Conservation (phyloP, 2,329 filamentous ascomycete species). For the Dissoconium aciculare region DNA sequence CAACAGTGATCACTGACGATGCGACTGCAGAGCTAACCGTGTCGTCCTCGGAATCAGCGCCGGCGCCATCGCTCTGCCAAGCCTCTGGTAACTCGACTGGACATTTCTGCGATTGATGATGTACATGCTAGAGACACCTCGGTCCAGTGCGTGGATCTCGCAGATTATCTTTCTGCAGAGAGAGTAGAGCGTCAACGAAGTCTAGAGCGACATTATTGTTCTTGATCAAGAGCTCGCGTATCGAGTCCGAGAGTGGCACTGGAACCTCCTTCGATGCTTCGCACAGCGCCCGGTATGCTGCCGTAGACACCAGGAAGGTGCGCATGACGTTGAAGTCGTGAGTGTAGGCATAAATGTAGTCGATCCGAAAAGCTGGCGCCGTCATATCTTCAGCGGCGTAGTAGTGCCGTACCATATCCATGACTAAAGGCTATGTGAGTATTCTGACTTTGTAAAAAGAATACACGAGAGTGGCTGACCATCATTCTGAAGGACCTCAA, state of each 20-base stretch:
- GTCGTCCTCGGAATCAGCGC: conserved; percentile 1
- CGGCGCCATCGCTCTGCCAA: conserved; percentile 11
- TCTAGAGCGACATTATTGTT: conserved; percentile 18
- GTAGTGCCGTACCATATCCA: conserved; percentile 22
- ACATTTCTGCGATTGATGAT: conserved; percentile 11
- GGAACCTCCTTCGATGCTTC: conserved; percentile 9
- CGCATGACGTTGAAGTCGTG: conserved; percentile 18
- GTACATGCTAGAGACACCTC: conserved; percentile 20
- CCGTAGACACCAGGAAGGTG: conserved; percentile 21
- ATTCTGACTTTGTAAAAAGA: conserved; percentile 1
- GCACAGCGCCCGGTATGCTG: conserved; percentile 20
- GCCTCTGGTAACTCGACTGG: conserved; percentile 6
- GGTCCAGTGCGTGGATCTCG: conserved; percentile 19
- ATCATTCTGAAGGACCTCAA: conserved; percentile 20
- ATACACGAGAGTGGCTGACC: conserved; percentile 7
- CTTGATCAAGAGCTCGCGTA: conserved; percentile 15
- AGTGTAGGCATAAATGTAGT: conserved; percentile 24
- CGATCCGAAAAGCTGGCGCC: conserved; percentile 23
- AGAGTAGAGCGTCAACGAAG: conserved; percentile 18
- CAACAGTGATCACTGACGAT: too few species aligned
- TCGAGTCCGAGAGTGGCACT: conserved; percentile 14
- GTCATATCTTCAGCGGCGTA: conserved; percentile 21
- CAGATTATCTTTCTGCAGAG: conserved; percentile 15
- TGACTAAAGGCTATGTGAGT: conserved; percentile 11
- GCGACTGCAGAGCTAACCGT: too few species aligned